Evolutionary conservation across 73 alveolate species (phyloP).

Genomic region (Paramecium octaurelia): DNA sequence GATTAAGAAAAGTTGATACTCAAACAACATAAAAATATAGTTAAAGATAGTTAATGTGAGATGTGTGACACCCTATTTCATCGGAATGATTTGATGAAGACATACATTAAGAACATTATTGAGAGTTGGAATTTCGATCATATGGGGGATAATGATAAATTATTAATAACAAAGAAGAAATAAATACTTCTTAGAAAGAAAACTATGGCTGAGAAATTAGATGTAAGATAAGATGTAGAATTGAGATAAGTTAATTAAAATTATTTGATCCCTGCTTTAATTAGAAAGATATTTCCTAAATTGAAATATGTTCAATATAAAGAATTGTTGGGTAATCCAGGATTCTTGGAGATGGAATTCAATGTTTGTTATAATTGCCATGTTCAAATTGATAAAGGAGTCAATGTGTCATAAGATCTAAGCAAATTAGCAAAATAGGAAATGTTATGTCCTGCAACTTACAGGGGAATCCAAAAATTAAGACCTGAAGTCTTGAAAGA

Average conservation of each 20-base stretch:
- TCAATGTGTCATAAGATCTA: constrained; percentile 1
- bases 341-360: not conserved
- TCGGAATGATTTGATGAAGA: not conserved
- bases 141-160: not conserved
- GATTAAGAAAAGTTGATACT: not conserved
- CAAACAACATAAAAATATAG: not conserved
- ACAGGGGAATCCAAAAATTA: not conserved
- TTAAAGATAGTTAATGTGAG: not conserved
- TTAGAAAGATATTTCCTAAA: constrained; percentile 23
- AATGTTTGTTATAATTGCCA: constrained; percentile 25
- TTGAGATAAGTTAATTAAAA: not conserved
- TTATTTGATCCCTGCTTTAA: not conserved
- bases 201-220: not conserved
- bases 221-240: not conserved
- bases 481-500: not conserved
- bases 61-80: not conserved
- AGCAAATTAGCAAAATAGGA: not conserved
- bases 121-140: constrained; percentile 42
- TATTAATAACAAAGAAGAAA: not conserved
- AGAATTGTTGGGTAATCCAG: not conserved
- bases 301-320: not conserved
- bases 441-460: not conserved
- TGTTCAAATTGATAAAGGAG: constrained; percentile 28
- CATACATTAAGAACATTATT: not conserved
- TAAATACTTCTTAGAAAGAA: not conserved